phyloP scores from a whole-genome alignment of 257 asterid genomes.

The Leptodermis oblonga region DNA sequence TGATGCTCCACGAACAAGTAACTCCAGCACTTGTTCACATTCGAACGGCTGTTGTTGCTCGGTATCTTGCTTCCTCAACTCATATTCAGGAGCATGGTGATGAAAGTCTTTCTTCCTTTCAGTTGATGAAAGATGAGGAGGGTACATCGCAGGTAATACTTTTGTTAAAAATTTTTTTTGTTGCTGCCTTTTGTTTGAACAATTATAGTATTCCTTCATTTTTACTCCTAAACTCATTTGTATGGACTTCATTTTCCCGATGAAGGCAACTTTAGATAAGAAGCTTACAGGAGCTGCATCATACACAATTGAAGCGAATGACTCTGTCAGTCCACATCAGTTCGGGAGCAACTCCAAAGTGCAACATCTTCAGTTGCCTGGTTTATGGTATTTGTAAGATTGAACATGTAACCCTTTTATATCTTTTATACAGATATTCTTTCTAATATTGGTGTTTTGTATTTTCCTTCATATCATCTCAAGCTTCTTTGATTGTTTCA shows the following conservation, averaged over 20 bases:
- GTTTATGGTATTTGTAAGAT: conserved; percentile 80
- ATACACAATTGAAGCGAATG: conserved; percentile 32
- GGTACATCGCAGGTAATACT: conserved; percentile 41
- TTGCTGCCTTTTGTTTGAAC: neutral
- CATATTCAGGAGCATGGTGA: conserved; percentile 47
- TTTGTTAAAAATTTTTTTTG: neutral
- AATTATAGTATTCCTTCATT: neutral
- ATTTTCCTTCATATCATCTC: neutral
- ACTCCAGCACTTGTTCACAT: conserved; percentile 41
- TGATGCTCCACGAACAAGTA: conserved; percentile 62
- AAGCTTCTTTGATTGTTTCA: conserved; percentile 7
- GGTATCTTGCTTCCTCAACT: conserved; percentile 49
- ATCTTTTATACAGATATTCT: neutral
- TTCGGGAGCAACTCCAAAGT: conserved; percentile 30
- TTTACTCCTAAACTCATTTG: conserved; percentile 16
- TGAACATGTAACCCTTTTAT: conserved; percentile 27
- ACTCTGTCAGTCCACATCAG: conserved; percentile 31
- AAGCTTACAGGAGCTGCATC: conserved; percentile 32
- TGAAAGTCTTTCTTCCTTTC: conserved; percentile 35
- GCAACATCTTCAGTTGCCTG: conserved; percentile 50
- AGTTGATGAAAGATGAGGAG: conserved; percentile 44
- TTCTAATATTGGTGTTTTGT: neutral
- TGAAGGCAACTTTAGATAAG: conserved; percentile 53
- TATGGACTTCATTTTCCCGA: conserved; percentile 14
- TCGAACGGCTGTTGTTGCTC: conserved; percentile 44